phyloP scores from a whole-genome alignment of 106 monocot genomes.

The Agapanthus africanus region DNA sequence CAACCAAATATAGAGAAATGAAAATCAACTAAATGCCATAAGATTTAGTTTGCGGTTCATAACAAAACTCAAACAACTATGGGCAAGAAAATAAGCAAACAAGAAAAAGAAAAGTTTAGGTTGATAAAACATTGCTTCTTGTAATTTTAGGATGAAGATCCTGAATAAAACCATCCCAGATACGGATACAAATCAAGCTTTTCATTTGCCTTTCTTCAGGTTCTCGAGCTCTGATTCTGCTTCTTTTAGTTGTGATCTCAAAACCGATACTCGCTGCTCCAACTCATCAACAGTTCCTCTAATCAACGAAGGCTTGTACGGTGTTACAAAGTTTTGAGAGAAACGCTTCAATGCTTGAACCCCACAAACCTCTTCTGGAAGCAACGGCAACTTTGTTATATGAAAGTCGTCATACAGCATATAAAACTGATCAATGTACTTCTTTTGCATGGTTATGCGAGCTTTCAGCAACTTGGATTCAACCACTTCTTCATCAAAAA shows the following conservation, averaged over 20 bases:
- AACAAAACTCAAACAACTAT: no score
- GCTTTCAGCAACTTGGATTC: constrained; percentile 74
- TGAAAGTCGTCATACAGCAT: constrained; percentile 91
- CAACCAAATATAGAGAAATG: no score
- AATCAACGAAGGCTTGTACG: constrained; percentile 48
- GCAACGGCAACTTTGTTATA: constrained; percentile 87
- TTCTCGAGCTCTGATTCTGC: constrained; percentile 52
- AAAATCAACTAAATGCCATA: no score
- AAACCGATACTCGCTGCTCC: constrained; percentile 45
- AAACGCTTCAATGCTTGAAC: constrained; percentile 68
- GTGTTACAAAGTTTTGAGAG: constrained; percentile 51
- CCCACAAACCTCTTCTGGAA: constrained; percentile 80
- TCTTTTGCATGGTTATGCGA: constrained; percentile 86
- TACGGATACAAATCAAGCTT: no score
- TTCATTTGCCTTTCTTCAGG: constrained; percentile 45
- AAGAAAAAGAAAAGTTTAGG: no score
- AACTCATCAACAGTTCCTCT: constrained; percentile 63
- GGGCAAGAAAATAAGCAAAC: no score
- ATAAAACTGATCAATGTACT: constrained; percentile 89
- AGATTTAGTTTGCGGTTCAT: no score
- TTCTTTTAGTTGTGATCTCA: constrained; percentile 53
- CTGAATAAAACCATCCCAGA: no score
- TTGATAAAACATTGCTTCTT: no score
- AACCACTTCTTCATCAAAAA: constrained; percentile 77
- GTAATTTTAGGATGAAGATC: no score